Conservation (phyloP, 2,329 filamentous ascomycete species). For the Fusarium metavorans region DNA sequence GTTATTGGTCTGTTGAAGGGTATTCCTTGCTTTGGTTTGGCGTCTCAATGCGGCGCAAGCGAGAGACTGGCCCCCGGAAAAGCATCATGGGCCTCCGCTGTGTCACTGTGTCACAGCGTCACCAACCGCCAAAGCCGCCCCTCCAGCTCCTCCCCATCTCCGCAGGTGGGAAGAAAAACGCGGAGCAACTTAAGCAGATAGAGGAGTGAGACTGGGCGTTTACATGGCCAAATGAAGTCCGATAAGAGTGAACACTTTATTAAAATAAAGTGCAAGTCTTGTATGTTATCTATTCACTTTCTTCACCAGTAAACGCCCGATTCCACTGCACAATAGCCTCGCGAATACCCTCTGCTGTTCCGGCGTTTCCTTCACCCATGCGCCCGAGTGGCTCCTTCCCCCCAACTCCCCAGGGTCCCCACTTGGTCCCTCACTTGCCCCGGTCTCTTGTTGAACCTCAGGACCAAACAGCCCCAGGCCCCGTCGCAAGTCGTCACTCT, state of each 20-base stretch:
- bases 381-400: conserved; percentile 10
- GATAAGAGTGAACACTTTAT: not conserved
- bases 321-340: not conserved
- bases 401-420: conserved; percentile 31
- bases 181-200: not conserved
- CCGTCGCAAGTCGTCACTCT: conserved; percentile 28
- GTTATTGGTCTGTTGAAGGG: not conserved
- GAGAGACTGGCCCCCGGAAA: not conserved
- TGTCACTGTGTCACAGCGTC: conserved; percentile 35
- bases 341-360: conserved; percentile 1
- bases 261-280: not conserved
- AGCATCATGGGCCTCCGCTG: conserved; percentile 21
- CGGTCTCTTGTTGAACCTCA: conserved; percentile 27
- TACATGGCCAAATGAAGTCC: not conserved
- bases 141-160: conserved; percentile 15
- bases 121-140: conserved; percentile 19
- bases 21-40: not conserved
- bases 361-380: not conserved
- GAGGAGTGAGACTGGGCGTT: not conserved
- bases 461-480: conserved; percentile 25
- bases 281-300: not conserved
- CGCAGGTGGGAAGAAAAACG: not conserved
- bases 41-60: not conserved
- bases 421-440: conserved; percentile 27
- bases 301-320: not conserved